phyloP scores from a whole-genome alignment of 176 grass and related monocot genomes.

The Sorghum bicolor region DNA sequence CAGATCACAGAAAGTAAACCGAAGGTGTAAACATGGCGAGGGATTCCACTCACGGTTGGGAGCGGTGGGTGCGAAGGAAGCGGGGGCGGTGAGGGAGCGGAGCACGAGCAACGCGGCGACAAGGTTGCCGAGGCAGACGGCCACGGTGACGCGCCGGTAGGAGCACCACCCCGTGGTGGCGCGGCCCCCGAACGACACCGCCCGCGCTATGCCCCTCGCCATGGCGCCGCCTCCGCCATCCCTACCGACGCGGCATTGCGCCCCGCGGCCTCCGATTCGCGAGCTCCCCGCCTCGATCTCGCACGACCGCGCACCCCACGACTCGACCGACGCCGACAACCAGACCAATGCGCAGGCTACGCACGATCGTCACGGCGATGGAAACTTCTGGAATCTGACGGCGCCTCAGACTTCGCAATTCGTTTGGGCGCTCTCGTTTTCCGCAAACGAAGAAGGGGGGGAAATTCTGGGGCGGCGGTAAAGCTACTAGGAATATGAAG shows the following conservation, averaged over 20 bases:
- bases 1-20: neutral
- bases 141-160: conserved; percentile 70
- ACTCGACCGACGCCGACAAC: neutral
- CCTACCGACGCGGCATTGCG: conserved; percentile 44
- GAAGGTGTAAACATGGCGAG: neutral
- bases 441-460: conserved; percentile 5
- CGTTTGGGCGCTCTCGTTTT: neutral
- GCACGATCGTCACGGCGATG: neutral
- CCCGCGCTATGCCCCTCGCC: conserved; percentile 56
- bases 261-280: conserved; percentile 6
- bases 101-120: conserved; percentile 74
- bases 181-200: conserved; percentile 38
- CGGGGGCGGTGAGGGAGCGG: conserved; percentile 53
- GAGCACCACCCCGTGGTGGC: conserved; percentile 56
- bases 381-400: conserved; percentile 20
- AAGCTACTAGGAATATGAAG: neutral
- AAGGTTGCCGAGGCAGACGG: conserved; percentile 73
- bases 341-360: neutral
- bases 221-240: conserved; percentile 52
- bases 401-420: conserved; percentile 5
- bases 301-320: neutral
- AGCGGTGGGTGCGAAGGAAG: neutral
- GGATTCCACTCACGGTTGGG: conserved; percentile 30
- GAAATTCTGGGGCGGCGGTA: neutral
- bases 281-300: conserved; percentile 33